Base-by-base conservation (phyloP, 1,139 yeast species). In the Pichia sp. region DNA sequence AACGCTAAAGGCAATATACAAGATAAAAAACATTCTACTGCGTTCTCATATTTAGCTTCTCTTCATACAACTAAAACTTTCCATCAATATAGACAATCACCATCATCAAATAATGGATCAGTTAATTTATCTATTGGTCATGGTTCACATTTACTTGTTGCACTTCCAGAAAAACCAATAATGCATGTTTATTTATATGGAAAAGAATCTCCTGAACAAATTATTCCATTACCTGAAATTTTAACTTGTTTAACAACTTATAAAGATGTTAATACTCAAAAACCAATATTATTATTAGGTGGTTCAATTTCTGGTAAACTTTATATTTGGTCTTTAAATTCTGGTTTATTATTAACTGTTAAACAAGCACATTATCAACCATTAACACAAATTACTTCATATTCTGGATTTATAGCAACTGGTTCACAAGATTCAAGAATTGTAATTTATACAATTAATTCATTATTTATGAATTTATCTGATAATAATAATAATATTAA, bases 341-440 rank as follows among this genome's bases (percentile, higher is more conserved):
- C 94, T 4, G 97, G 98, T 1, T 68, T 78, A 40, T 68, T 92
- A 47, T 57, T 90, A 32, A 72, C 78, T 50, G 92, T 80, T 9
- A 79, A 78, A 56, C 92, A 87, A 42, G 83, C 87, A 1, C 98
- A 92, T 66, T 92, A 87, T 63, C 97, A 90, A 63, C 72, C 74
- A 6, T 73, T 89, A 12, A 74, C 82, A 0, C 71, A 70, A 30
- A 61, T 90, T 27, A 70, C 69, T 50, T 78, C 85, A 2, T 53
- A 65, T 20, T 84, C 89, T 58, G 92, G 92, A 6, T 82, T 76
- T 50, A 59, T 92, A 38, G 71, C 85, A 16, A 75, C 92, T 4
- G 87, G 83, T n/a, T 87, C 95, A 51, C 73, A 72, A 38, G 98
- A 92, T 67, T 79, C 95, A 1, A 71, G 97, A 51, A 75, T 85